phyloP scores from a whole-genome alignment of 345 rosid genomes.

The Acer negundo region DNA sequence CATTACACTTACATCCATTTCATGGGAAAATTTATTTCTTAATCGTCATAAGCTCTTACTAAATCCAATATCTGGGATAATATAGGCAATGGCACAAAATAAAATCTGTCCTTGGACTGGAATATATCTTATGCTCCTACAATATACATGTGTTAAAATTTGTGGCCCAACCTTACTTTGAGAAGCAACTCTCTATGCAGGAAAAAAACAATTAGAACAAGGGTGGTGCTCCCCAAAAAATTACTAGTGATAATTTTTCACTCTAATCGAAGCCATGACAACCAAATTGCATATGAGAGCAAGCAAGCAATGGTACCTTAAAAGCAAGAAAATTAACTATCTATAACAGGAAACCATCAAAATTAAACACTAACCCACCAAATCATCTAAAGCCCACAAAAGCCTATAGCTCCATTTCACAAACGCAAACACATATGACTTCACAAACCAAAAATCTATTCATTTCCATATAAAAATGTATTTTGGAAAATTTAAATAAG shows the following conservation, averaged over 20 bases:
- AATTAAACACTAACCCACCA: background rate
- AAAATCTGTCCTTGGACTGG: background rate
- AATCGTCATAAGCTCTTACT: background rate
- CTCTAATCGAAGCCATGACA: background rate
- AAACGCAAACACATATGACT: background rate
- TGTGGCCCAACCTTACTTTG: background rate
- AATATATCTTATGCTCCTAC: background rate
- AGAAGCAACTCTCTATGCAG: background rate
- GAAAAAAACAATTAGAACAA: background rate
- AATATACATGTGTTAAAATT: background rate
- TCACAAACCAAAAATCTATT: background rate
- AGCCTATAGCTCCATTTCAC: background rate
- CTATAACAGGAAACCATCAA: background rate
- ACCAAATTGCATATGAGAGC: background rate
- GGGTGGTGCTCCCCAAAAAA: no score
- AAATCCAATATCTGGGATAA: background rate
- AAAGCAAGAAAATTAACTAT: background rate
- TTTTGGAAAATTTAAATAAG: background rate
- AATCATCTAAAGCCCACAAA: background rate
- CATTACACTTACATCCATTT: background rate
- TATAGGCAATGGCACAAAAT: background rate
- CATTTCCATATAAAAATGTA: background rate
- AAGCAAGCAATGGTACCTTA: background rate
- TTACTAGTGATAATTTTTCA: background rate
- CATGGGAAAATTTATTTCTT: background rate